Conservation (phyloP, 257 asterid species). For the Cynanchum wilfordii region DNA sequence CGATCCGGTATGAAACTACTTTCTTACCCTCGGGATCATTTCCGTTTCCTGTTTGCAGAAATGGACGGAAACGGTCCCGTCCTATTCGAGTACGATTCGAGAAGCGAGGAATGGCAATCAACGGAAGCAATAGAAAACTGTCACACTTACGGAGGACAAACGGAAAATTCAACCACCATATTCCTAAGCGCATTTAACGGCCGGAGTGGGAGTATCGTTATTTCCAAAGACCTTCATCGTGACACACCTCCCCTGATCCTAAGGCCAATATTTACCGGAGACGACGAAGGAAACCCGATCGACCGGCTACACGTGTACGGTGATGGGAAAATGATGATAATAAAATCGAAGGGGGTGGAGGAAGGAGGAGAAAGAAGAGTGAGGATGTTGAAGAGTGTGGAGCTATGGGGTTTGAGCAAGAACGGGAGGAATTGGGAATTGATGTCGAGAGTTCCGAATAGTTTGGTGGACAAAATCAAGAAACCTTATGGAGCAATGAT, state of each 20-base stretch:
- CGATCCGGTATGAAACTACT: constrained; percentile 42
- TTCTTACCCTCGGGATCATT: constrained; percentile 20
- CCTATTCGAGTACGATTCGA: constrained; percentile 34
- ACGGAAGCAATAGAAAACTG: constrained; percentile 17
- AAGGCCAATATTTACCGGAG: constrained; percentile 27
- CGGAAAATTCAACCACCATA: neutral
- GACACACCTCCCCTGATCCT: constrained; percentile 19
- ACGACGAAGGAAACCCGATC: constrained; percentile 10
- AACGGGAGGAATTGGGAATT: constrained; percentile 36
- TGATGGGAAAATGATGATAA: constrained; percentile 34
- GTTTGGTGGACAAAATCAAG: constrained; percentile 25
- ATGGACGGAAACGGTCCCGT: constrained; percentile 18
- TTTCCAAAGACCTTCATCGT: constrained; percentile 16
- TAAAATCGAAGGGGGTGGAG: constrained; percentile 14
- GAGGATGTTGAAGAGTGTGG: constrained; percentile 25
- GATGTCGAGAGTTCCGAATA: constrained; percentile 28
- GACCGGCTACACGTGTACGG: constrained; percentile 38
- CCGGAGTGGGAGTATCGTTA: constrained; percentile 26
- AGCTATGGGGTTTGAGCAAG: constrained; percentile 34
- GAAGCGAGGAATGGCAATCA: constrained; percentile 23
- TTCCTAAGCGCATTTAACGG: constrained; percentile 35
- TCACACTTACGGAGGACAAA: neutral
- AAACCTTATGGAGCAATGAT: constrained; percentile 45
- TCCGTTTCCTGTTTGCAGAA: constrained; percentile 36
- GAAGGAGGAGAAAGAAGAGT: constrained; percentile 4